Evolutionary conservation across 1,139 yeast species (phyloP).

Genomic region (Saccharomycopsis crataegensis): DNA sequence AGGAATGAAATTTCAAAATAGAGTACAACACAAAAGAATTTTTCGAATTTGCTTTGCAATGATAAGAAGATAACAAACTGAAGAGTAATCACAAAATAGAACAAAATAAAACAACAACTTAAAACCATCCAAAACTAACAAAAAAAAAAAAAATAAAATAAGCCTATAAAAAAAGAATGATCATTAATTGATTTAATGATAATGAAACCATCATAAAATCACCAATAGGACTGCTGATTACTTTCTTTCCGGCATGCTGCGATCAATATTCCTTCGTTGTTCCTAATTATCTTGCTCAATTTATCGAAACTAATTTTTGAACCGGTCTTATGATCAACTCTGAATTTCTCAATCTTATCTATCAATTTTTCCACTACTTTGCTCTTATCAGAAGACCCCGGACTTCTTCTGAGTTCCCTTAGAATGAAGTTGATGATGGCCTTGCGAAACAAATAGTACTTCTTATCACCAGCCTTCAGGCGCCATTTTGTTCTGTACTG

Average conservation of each 20-base stretch:
- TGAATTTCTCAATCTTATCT: slow-evolving; percentile 4
- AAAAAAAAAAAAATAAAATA: neutral
- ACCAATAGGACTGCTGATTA: neutral
- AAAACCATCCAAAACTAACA: neutral
- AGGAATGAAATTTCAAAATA: too few relatives aligned
- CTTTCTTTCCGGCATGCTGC: neutral
- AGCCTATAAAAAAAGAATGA: neutral
- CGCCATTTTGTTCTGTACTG: slow-evolving; percentile 11
- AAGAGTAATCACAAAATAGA: neutral
- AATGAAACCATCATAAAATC: neutral
- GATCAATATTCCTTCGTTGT: neutral
- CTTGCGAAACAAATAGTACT: slow-evolving; percentile 8
- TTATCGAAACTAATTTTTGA: slow-evolving; percentile 13
- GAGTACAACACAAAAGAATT: too few relatives aligned
- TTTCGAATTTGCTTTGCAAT: too few relatives aligned
- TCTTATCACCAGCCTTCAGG: slow-evolving; percentile 11
- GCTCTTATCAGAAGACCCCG: neutral
- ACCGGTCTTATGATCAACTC: slow-evolving; percentile 6
- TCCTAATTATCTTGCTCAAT: slow-evolving; percentile 9
- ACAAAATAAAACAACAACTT: neutral
- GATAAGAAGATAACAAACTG: too few relatives aligned
- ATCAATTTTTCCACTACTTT: slow-evolving; percentile 1
- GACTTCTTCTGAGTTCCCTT: neutral
- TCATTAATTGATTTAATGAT: neutral
- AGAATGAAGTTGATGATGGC: slow-evolving; percentile 8